Evolutionary conservation across 345 rosid genomes (phyloP).

Genomic region (Eucalyptus grandis): DNA sequence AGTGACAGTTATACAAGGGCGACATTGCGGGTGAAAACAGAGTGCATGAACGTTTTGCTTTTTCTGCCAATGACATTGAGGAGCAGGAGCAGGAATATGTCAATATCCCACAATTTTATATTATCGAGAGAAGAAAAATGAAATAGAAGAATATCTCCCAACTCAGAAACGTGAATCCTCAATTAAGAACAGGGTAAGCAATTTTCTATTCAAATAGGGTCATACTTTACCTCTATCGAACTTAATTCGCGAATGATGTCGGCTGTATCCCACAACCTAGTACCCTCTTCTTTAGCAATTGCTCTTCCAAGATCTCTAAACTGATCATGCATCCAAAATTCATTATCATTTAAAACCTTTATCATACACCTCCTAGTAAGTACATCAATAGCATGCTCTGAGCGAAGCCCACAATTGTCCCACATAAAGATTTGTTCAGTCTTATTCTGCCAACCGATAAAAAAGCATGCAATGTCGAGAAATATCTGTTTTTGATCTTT

Average conservation of each 20-base stretch:
- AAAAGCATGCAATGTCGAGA: not conserved
- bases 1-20: rapidly evolving
- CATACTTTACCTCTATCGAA: too few relatives aligned
- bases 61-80: not conserved
- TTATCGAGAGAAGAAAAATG: too few relatives aligned
- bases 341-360: not conserved
- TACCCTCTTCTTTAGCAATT: too few relatives aligned
- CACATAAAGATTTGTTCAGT: not conserved
- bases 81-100: not conserved
- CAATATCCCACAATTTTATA: not conserved
- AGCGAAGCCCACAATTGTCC: not conserved
- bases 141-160: too few relatives aligned
- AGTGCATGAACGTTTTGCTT: not conserved
- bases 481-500: rapidly evolving
- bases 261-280: too few relatives aligned
- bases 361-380: not conserved
- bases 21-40: rapidly evolving
- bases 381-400: not conserved
- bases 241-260: too few relatives aligned
- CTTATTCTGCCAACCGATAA: rapidly evolving
- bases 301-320: too few relatives aligned
- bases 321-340: too few relatives aligned
- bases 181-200: too few relatives aligned
- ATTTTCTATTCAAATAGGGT: too few relatives aligned
- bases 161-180: too few relatives aligned